Evolutionary conservation across 371 early-diverging fungal genomes (phyloP), one percentile per base, ranked within the genome.

Genomic region (Umbelopsis sp.): DNA sequence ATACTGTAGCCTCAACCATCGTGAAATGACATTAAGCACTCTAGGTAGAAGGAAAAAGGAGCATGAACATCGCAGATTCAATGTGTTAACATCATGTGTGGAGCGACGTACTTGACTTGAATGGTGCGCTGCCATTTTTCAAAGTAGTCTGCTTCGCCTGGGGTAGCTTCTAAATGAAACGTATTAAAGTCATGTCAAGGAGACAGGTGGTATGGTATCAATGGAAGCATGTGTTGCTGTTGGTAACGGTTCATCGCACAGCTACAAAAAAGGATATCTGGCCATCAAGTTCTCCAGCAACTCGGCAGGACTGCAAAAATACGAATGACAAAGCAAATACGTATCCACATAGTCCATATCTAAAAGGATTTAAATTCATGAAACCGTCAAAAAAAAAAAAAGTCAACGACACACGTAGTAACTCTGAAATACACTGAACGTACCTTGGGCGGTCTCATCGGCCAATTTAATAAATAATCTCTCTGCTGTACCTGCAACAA

Each of bases 271-370:
- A 57, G 57, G 57, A 57, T 57, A 57, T 65, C 66, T 65, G 48
- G 83, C 79, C 37, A 89, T 85, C 50, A 90, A 63, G 38, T 80
- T 76, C 22, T 82, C 82, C 29, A 91, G 62, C 11, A 91, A 53
- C 14, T 84, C 80, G 44, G 78, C 71, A 0, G 89, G 81, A 7
- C 79, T 68, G n/a, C 82, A 85, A 69, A 89, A 92, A 63, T 82
- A 81, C 12, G 80, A 65, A 65, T 90, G 87, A 8, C 78, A 83
- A 50, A 82, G 72, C 18, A 92, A 18, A 62, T 85, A 88, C 10
- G 75, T 78, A 66, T 89, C 91, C 12, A 91, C 79, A 72, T 83
- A 91, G n/a, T 90, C 88, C 48, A 77, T 63, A 62, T 90, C 89
- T 86, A 64, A 14, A 32, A 32, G 20, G 4, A 7, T 6, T 29